Evolutionary conservation across 306 rosid species (phyloP), one percentile per base, ranked within the genome.

Genomic region (Argentina anserina): DNA sequence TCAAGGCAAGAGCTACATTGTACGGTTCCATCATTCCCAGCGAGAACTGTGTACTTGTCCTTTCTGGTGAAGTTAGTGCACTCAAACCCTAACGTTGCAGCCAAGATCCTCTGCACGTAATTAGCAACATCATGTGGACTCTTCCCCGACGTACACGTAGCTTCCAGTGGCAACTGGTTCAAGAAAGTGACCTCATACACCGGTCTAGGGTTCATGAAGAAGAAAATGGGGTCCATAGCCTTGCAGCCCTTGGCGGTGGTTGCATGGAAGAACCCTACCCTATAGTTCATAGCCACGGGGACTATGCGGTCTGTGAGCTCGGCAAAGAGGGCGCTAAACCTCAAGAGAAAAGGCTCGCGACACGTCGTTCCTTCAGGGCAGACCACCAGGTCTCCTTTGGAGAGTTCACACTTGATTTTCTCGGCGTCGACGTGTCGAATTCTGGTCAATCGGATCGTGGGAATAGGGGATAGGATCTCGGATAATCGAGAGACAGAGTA

Each of bases 301-400:
- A 94, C 99, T n/a, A 94, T 94, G 28, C 90, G 76, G 76, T 94
- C 96, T 0, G 99, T 91, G 26, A 94, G 75, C 11, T 94, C 99
- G 0, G 99, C 97, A 31, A 91, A 94, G 0, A 94, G 84, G 0
- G 86, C 95, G 33, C 97, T 91, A 72, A 94, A 94, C 55, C 99
- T 52, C 29, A 91, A 26, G 7, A 94, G 91, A n/a, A 94, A 94
- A 2, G 99, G 99, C 40, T 94, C 97, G 1, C 99, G 90, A 28
- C 99, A 94, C 0, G 99, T 94, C 5, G 99, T 94, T 26, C 99
- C 99, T 81, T 94, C 99, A 0, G 99, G 99, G 37, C 99, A 94
- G 55, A 94, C 97, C 0, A 75, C 99, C 1, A 94, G 65, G 42
- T 94, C 99, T 0, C 99, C 97, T 47, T 76, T 80, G 3, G 93